These are phyloP conservation scores for Penium margaritaceum DNA, from an alignment of 139 green algal genomes.

Conservation along the genomic window DNA sequence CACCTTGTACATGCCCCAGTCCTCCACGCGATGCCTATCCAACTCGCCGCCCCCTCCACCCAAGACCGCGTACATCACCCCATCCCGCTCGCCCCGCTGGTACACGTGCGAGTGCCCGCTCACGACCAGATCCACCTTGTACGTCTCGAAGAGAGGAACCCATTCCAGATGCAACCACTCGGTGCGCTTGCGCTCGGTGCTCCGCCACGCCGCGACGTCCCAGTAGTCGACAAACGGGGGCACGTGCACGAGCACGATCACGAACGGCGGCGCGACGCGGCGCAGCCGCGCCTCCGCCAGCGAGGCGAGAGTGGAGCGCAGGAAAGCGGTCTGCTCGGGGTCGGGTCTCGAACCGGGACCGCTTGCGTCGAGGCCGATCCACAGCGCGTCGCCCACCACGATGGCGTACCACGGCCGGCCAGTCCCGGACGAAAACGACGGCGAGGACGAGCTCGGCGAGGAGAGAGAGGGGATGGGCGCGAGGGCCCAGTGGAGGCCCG, in stretches of 20 bases:
- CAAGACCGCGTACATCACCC: constrained; percentile 21
- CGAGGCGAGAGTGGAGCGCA: constrained; percentile 1
- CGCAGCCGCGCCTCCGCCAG: constrained; percentile 4
- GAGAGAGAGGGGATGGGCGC: background rate
- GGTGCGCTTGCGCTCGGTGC: constrained; percentile 1
- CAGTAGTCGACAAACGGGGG: constrained; percentile 23
- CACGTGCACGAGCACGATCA: constrained; percentile 12
- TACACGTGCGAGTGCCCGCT: constrained; percentile 27
- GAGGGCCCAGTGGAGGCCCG: background rate
- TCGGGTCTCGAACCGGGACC: too few relatives aligned
- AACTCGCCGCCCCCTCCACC: constrained; percentile 8
- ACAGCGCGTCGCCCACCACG: background rate
- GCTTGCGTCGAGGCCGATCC: constrained; percentile 9
- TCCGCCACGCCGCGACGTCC: constrained; percentile 2
- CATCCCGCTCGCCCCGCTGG: constrained; percentile 20
- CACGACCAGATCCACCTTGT: constrained; percentile 26
- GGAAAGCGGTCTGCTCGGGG: constrained; percentile 1
- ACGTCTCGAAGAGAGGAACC: constrained; percentile 28
- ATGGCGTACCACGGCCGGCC: constrained; percentile 7
- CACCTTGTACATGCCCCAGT: constrained; percentile 24
- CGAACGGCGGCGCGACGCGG: constrained; percentile 1
- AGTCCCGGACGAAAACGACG: too few relatives aligned
- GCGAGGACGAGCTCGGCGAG: too few relatives aligned
- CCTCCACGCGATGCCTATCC: constrained; percentile 10
- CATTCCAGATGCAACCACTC: constrained; percentile 21